Conservation (phyloP, 2,329 filamentous ascomycete genomes). For the Aspergillus brunneoviolaceus region DNA sequence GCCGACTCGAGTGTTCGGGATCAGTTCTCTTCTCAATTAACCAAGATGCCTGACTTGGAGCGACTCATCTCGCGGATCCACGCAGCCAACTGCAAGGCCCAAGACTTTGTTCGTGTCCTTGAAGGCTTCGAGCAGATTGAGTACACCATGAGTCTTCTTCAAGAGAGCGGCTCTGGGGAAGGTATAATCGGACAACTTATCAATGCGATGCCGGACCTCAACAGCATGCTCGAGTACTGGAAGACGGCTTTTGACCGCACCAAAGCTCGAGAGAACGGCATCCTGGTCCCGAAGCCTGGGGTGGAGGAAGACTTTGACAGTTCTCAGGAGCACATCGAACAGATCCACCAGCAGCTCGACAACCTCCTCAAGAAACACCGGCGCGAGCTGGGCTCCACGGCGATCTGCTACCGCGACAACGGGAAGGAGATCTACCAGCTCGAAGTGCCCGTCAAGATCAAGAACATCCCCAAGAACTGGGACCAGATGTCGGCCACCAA, state of each 20-base stretch:
- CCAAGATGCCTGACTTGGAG: slow-evolving; percentile 91
- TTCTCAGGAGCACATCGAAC: slow-evolving; percentile 73
- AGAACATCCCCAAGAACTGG: slow-evolving; percentile 80
- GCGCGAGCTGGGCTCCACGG: slow-evolving; percentile 70
- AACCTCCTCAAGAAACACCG: slow-evolving; percentile 69
- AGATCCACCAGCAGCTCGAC: slow-evolving; percentile 71
- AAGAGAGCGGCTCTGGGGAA: slow-evolving; percentile 70
- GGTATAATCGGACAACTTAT: slow-evolving; percentile 84
- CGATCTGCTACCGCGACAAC: slow-evolving; percentile 75
- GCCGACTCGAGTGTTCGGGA: slow-evolving; percentile 77
- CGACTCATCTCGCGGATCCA: slow-evolving; percentile 92
- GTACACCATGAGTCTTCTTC: slow-evolving; percentile 81
- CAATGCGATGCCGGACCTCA: slow-evolving; percentile 79
- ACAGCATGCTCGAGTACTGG: slow-evolving; percentile 75
- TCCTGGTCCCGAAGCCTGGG: slow-evolving; percentile 80
- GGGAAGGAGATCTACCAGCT: slow-evolving; percentile 98
- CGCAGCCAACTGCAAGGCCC: slow-evolving; percentile 81
- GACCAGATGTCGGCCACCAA: slow-evolving; percentile 94
- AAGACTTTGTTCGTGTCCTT: slow-evolving; percentile 89
- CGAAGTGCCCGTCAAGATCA: slow-evolving; percentile 81
- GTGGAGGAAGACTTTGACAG: slow-evolving; percentile 90
- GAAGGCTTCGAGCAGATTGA: slow-evolving; percentile 98
- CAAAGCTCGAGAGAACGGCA: slow-evolving; percentile 74
- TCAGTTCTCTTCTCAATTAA: slow-evolving; percentile 82
- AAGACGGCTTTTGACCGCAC: slow-evolving; percentile 84